phyloP scores from a whole-genome alignment of 2,329 filamentous ascomycete species.

The Scolecobasidium constrictum region DNA sequence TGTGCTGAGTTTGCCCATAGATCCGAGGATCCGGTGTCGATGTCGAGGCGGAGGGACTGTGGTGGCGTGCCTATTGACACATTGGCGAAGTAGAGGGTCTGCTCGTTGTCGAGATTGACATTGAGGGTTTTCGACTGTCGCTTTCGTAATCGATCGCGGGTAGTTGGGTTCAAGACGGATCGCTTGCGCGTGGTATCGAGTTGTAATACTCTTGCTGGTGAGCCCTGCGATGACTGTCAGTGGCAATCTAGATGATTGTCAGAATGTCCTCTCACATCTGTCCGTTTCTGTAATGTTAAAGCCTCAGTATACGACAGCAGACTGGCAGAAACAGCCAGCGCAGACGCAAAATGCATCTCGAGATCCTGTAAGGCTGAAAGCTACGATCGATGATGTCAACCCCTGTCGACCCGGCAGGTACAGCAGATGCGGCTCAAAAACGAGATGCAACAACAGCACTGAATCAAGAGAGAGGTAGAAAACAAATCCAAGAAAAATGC shows the following conservation, averaged over 20 bases:
- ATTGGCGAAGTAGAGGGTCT: conserved; percentile 50
- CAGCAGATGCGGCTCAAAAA: not conserved
- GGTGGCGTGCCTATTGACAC: conserved; percentile 45
- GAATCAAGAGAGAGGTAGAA: not conserved
- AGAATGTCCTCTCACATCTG: conserved; percentile 1
- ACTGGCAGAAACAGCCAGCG: conserved; percentile 5
- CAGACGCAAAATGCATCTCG: conserved; percentile 3
- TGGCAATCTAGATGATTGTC: not conserved
- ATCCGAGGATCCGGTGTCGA: conserved; percentile 54
- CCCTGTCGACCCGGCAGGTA: no score
- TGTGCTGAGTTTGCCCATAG: conserved; percentile 54
- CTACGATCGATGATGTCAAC: no score
- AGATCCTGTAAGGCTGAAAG: not conserved
- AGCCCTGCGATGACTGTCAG: conserved; percentile 3
- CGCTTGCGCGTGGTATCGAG: conserved; percentile 5
- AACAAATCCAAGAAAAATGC: not conserved
- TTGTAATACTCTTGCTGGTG: conserved; percentile 2
- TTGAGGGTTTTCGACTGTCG: conserved; percentile 2
- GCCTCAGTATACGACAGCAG: conserved; percentile 6
- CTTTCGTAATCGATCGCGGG: conserved; percentile 7
- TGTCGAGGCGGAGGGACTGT: conserved; percentile 43
- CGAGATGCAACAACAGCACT: no score
- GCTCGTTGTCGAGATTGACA: conserved; percentile 42
- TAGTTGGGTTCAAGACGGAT: not conserved
- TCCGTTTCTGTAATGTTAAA: not conserved